These are phyloP conservation scores for Lathyrus tuberosus DNA, from an alignment of 306 rosid genomes.

Conservation along the genomic window DNA sequence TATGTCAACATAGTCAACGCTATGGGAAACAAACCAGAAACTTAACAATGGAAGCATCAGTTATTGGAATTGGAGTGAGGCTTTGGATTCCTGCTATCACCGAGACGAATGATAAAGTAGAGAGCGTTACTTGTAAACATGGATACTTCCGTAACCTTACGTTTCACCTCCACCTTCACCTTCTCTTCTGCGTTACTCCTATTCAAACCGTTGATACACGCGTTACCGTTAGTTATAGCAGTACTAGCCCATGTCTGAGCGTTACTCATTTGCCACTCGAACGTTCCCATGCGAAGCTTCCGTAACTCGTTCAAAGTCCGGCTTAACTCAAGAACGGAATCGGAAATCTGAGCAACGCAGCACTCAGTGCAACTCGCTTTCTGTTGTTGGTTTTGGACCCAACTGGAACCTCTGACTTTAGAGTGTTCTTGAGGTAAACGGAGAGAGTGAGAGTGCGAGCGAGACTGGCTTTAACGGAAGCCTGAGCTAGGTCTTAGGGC, in stretches of 20 bases:
- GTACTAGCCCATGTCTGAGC: constrained; percentile 87
- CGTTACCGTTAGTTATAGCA: constrained; percentile 63
- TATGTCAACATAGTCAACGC: background rate
- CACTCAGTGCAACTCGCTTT: constrained; percentile 52
- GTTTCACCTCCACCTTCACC: constrained; percentile 50
- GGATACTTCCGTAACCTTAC: constrained; percentile 52
- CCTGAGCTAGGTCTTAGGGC: constrained; percentile 67
- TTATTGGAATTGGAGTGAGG: constrained; percentile 31
- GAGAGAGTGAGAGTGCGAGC: constrained; percentile 49
- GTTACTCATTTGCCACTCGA: constrained; percentile 76
- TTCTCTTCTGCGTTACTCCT: constrained; percentile 30
- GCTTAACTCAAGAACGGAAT: constrained; percentile 60
- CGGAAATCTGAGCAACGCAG: constrained; percentile 65
- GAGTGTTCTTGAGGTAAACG: constrained; percentile 37
- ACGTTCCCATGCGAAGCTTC: constrained; percentile 50
- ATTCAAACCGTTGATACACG: constrained; percentile 62
- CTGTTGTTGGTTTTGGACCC: background rate
- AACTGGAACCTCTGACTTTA: background rate
- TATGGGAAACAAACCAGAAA: background rate
- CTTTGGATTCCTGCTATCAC: constrained; percentile 33
- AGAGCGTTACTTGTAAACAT: constrained; percentile 78
- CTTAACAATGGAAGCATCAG: background rate
- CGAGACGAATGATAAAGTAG: constrained; percentile 59
- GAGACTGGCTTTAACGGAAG: constrained; percentile 64
- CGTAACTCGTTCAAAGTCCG: constrained; percentile 53